Base-by-base conservation (phyloP, 2,329 filamentous ascomycete genomes). In the Cladosporium sp. region DNA sequence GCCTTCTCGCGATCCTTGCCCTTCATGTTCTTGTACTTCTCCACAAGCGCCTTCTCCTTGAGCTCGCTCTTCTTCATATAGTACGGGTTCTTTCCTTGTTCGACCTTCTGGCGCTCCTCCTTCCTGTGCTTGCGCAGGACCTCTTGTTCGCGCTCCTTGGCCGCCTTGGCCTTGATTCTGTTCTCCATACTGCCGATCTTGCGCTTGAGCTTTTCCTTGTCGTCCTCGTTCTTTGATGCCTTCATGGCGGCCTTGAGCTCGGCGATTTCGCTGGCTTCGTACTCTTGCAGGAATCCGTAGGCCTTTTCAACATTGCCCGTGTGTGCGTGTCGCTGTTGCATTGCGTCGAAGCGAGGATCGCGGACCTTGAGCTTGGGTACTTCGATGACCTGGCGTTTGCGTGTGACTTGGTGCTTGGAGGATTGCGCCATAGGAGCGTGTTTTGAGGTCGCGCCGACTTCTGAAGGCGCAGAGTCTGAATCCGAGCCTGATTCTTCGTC, bases 51-150 rank as follows among this genome's bases (percentile, higher is more conserved):
- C 69, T 85, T 76, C 76, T 92, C 89, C 83, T 93, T 95, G 75
- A 93, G 81, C 72, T 96, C 92, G 63, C 75, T 73, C 73, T 84
- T 85, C 80, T 98, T 98, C 61, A 97, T 74, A 70, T 88, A 97
- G 72, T 90, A 98, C 0, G 93, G 92, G 66, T 79, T 82, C 81
- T 96, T 96, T 54, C 93, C 93, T 72, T 94, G 81, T 61, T 83
- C 83, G 45, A 97, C 83, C 53, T 87, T 72, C 67, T 91, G 86
- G 72, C 88, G 90, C 76, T 98, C 93, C 67, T 83, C 78, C 71
- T 80, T 80, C 63, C 86, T 81, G 72, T 97, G 91, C 67, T 86
- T 83, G 38, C 81, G 76, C 48, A 92, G 62, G 36, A 97, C 72
- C 51, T 82, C 78, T 59, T 80, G 76, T 68, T 86, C 82, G 53